phyloP scores from a whole-genome alignment of 176 grass and related monocot genomes.

The Ensete ventricosum region DNA sequence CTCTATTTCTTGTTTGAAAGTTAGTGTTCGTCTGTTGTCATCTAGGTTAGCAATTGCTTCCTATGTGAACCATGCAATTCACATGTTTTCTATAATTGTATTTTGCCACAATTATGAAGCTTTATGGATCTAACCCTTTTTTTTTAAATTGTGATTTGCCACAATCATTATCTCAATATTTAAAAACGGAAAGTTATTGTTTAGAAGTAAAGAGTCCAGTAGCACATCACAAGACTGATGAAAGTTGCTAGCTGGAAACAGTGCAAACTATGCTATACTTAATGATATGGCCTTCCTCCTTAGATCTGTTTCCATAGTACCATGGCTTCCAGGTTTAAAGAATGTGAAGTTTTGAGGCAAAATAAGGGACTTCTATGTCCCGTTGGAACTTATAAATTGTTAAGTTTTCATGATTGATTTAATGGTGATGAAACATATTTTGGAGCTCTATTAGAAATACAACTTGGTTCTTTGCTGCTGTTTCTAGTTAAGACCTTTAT shows the following conservation, averaged over 20 bases:
- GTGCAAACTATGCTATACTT: not conserved
- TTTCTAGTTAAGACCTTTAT: not conserved
- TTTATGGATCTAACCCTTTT: no score
- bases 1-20: not conserved
- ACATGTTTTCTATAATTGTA: not conserved
- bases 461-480: no score
- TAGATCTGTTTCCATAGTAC: not conserved
- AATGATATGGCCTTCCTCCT: not conserved
- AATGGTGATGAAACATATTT: not conserved
- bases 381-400: not conserved
- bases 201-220: not conserved
- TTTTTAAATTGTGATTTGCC: no score
- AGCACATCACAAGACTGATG: not conserved
- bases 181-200: not conserved
- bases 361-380: not conserved
- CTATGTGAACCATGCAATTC: no score
- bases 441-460: not conserved
- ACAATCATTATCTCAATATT: not conserved
- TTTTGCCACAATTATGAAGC: not conserved
- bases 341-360: not conserved
- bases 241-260: not conserved
- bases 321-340: not conserved
- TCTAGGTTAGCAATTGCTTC: no score
- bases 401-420: not conserved
- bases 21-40: no score